Base-by-base conservation (phyloP, 2,329 filamentous ascomycete genomes). In the Ceratocystis huliohia region DNA sequence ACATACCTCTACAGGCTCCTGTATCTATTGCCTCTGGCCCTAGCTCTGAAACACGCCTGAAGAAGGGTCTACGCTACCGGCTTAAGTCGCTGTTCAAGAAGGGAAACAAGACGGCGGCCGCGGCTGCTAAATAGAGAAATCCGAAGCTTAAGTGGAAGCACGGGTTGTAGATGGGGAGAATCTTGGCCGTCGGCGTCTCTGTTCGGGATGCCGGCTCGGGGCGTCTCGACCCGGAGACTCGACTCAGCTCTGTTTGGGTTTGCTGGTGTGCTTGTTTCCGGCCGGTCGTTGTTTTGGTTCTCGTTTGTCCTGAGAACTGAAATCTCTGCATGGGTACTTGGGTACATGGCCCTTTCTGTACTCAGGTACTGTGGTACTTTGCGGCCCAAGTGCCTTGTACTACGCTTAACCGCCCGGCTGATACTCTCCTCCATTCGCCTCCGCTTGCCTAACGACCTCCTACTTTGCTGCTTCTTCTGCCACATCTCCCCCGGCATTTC, bases 51-150 rank as follows among this genome's bases (percentile, higher is more conserved):
- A 6, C 50, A n/a, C 33, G 22, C 22, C 57, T 45, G 33, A 65
- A 65, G 33, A 57, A 37, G 17, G n/a, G 63, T 28, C 20, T 65
- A 33, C 48, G 50, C n/a, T 15, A 28, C 63, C 57, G 63, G 33
- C 33, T 65, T 28, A 65, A 65, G 63, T 57, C 63, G n/a, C 61
- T 63, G 13, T 65, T 53, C 8, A 65, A 65, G 63, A 65, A 59
- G 37, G 45, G 22, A 20, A 65, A 65, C n/a, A 65, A 65, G 25
- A 57, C 48, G 10, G 33, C 50, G 15, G 17, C 28, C 22, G 1
- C 15, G 7, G 28, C 20, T 10, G 7, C 10, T 17, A 46, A 46
- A 5, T 22, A 20, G 46, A 50, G 2, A 22, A n/a, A 50, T 50
- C n/a, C 1, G 22, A 50, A 15, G 22, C n/a, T 22, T 13, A 15